These are phyloP conservation scores for Ganoderma lucidum DNA, from an alignment of 1,284 basidiomycete species.

Conservation along the genomic window DNA sequence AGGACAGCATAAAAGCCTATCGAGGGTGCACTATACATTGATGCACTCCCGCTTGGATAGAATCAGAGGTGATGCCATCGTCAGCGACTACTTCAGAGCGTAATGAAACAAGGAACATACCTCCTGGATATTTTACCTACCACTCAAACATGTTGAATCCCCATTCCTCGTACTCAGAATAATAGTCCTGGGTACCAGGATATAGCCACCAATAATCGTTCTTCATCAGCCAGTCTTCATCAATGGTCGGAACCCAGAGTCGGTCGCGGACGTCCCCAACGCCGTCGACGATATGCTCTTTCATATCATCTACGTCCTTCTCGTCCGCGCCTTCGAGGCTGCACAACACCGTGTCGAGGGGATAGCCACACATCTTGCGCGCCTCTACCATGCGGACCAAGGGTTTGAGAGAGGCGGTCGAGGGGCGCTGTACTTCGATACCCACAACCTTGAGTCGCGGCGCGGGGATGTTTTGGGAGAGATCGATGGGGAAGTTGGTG, in stretches of 20 bases:
- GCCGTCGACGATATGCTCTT: neutral
- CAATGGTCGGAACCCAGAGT: neutral
- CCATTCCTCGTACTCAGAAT: neutral
- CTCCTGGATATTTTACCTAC: neutral
- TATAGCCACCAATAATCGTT: neutral
- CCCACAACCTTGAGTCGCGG: neutral
- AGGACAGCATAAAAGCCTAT: no score
- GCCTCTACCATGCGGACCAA: neutral
- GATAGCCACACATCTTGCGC: neutral
- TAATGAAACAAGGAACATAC: no score
- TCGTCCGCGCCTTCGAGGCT: neutral
- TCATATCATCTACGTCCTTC: neutral
- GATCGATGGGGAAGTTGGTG: no score
- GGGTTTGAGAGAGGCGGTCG: neutral
- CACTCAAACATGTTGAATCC: neutral
- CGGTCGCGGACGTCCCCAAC: neutral
- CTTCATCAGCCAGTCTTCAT: neutral
- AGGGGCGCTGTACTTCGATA: neutral
- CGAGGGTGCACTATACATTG: no score
- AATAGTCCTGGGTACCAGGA: neutral
- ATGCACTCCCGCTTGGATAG: no score
- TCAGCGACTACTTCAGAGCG: no score
- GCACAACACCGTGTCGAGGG: neutral
- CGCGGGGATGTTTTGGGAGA: neutral
- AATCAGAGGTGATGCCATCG: no score